These are phyloP conservation scores for Ceratocystis destructans DNA, from an alignment of 2,329 filamentous ascomycete genomes.

Conservation along the genomic window DNA sequence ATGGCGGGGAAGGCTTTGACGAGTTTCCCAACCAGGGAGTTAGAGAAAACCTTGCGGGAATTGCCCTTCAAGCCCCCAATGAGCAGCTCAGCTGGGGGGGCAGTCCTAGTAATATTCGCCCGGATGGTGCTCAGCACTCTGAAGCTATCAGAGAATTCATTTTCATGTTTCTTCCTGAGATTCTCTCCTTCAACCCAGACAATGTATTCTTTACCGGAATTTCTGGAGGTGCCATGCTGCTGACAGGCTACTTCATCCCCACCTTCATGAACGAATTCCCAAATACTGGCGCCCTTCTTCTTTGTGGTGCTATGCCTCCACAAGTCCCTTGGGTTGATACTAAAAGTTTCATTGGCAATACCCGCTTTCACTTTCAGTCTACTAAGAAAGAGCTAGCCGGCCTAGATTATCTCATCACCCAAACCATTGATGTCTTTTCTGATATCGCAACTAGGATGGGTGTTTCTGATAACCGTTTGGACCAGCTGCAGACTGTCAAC, in stretches of 20 bases:
- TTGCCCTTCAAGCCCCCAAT: constrained; percentile 41
- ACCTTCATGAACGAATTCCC: constrained; percentile 39
- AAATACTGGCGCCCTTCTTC: constrained; percentile 39
- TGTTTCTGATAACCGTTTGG: constrained; percentile 32
- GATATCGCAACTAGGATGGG: constrained; percentile 28
- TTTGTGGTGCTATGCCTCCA: constrained; percentile 41
- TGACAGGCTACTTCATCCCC: constrained; percentile 45
- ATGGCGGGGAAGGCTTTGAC: constrained; percentile 46
- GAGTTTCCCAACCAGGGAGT: constrained; percentile 44
- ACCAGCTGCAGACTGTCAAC: constrained; percentile 41
- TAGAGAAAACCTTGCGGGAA: constrained; percentile 37
- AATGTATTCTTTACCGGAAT: constrained; percentile 46
- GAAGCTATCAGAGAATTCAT: constrained; percentile 42
- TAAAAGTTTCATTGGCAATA: constrained; percentile 31
- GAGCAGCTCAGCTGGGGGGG: constrained; percentile 39
- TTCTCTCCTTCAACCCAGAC: constrained; percentile 39
- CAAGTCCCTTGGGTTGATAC: constrained; percentile 37
- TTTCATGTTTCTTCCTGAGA: constrained; percentile 39
- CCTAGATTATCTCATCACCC: constrained; percentile 33
- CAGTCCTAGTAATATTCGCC: constrained; percentile 39
- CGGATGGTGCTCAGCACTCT: constrained; percentile 42
- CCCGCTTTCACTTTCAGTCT: constrained; percentile 43
- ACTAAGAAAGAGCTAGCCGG: constrained; percentile 37
- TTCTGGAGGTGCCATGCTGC: constrained; percentile 39
- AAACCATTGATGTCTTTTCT: constrained; percentile 36